Evolutionary conservation across 305 asterid genomes (phyloP).

Genomic region (Withania somnifera): DNA sequence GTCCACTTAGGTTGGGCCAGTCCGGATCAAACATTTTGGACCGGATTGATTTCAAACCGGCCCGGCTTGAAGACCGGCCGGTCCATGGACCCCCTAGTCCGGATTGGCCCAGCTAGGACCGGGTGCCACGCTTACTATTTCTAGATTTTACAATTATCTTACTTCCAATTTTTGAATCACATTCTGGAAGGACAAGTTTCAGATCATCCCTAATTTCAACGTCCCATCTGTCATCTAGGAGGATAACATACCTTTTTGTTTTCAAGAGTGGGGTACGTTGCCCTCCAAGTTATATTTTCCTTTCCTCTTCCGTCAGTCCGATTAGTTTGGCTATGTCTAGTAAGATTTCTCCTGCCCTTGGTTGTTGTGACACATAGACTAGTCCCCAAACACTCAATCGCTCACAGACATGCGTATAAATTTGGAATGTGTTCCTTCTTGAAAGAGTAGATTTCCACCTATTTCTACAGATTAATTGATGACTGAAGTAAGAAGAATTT

Average conservation of each 20-base stretch:
- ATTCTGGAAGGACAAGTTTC: background rate
- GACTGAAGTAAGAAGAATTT: background rate
- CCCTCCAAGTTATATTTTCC: background rate
- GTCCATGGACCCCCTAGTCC: too few species aligned
- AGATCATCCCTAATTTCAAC: background rate
- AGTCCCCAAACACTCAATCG: background rate
- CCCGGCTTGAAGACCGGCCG: too few species aligned
- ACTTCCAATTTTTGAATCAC: background rate
- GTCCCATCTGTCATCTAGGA: conserved; percentile 13
- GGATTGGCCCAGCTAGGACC: too few species aligned
- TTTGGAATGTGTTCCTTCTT: background rate
- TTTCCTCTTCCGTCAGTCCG: background rate
- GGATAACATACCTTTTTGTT: conserved; percentile 1
- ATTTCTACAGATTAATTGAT: background rate
- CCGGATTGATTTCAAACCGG: too few species aligned
- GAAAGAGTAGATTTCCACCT: background rate
- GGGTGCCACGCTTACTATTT: too few species aligned
- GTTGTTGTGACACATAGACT: conserved; percentile 10
- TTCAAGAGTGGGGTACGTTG: background rate
- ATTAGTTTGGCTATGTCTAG: conserved; percentile 7
- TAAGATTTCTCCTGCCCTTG: background rate
- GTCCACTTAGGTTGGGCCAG: too few species aligned
- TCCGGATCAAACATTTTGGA: too few species aligned
- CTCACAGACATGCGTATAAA: background rate
- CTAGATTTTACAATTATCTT: conserved; percentile 3